Conservation (phyloP, 257 asterid genomes). For the Solanum pennellii region DNA sequence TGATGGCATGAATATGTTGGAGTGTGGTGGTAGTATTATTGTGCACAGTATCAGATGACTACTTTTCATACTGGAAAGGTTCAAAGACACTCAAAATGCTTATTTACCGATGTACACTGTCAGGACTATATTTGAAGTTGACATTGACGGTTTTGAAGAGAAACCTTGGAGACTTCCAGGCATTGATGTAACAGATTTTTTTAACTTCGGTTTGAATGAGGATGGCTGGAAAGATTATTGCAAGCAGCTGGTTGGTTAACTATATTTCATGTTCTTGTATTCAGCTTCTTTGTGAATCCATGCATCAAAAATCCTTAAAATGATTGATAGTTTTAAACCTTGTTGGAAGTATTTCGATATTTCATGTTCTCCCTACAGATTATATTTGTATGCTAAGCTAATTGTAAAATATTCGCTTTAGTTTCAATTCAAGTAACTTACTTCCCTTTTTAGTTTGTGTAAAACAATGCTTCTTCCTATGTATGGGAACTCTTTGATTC, state of each 20-base stretch:
- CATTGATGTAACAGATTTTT: constrained; percentile 70
- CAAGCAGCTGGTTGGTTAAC: constrained; percentile 75
- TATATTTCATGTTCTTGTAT: neutral
- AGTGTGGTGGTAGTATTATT: neutral
- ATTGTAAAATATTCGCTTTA: neutral
- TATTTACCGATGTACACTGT: constrained; percentile 3
- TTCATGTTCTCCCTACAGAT: neutral
- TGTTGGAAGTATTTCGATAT: neutral
- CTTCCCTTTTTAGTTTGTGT: neutral
- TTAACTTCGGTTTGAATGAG: constrained; percentile 86
- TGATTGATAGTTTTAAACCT: neutral
- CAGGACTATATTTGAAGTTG: constrained; percentile 99
- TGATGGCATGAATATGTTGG: neutral
- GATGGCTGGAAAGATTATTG: constrained; percentile 96
- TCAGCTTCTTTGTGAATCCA: neutral
- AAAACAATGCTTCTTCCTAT: neutral
- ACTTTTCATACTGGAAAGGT: neutral
- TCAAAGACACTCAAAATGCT: neutral
- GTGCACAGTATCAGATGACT: neutral
- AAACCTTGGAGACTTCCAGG: constrained; percentile 91
- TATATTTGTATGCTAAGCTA: neutral
- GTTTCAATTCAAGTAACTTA: neutral
- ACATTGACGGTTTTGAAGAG: constrained; percentile 91
- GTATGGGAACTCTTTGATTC: neutral
- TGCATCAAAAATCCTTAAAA: neutral